Evolutionary conservation across 2,329 filamentous ascomycete genomes (phyloP).

Genomic region (Xylariales sp.): DNA sequence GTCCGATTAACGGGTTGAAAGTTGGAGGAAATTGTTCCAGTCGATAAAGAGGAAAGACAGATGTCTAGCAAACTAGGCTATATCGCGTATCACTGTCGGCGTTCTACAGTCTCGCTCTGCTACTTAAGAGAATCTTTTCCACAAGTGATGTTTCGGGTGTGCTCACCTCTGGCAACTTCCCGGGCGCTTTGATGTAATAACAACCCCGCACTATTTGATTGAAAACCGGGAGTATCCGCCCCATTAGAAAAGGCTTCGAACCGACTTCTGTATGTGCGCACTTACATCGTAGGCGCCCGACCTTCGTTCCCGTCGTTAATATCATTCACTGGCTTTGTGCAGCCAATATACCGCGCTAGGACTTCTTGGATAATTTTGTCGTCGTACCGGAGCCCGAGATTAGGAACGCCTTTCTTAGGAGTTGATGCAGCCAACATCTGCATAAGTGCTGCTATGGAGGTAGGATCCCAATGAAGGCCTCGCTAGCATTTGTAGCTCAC

Average conservation of each 20-base stretch:
- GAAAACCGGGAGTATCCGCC: neutral
- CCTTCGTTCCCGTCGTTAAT: constrained; percentile 6
- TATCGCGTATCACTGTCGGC: neutral
- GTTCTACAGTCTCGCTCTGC: neutral
- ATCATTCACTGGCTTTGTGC: constrained; percentile 7
- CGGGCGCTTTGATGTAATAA: constrained; percentile 14
- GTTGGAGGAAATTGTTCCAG: neutral
- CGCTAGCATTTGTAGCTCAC: neutral
- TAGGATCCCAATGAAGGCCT: neutral
- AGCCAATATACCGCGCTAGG: neutral
- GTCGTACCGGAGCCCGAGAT: neutral
- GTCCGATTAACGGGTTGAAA: neutral
- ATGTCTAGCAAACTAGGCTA: neutral
- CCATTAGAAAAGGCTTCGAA: neutral
- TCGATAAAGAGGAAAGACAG: too few species aligned
- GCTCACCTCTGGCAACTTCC: constrained; percentile 12
- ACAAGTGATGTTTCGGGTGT: neutral
- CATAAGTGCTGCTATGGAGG: neutral
- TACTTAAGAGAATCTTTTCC: neutral
- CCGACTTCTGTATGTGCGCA: neutral
- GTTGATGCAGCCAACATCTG: neutral
- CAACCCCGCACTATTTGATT: constrained; percentile 9
- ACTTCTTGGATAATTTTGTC: neutral
- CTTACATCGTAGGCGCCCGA: constrained; percentile 19
- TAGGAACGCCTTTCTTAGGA: neutral